Base-by-base conservation (phyloP, 257 asterid species). In the Rauvolfia tetraphylla region DNA sequence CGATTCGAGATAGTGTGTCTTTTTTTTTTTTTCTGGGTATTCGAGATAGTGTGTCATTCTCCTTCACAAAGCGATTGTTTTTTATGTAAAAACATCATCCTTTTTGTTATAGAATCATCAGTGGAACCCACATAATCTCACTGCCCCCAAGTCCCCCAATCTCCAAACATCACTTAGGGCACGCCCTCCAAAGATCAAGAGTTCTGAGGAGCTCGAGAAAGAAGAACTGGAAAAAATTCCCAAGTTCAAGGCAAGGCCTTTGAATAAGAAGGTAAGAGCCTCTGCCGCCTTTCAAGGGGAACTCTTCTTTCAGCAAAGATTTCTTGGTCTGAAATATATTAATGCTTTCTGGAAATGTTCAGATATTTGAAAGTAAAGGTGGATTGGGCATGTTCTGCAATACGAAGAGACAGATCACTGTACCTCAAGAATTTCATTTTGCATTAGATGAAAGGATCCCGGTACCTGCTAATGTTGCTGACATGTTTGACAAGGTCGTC, bases 301-400 rank as follows among this genome's bases (percentile, higher is more conserved):
- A 14, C 17, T 20, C n/a, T 34, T 66, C 23, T 66, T 8, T 31
- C 49, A 12, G 14, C 23, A 56, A 38, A 23, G 2, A 20, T 61
- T 33, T 39, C 25, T 5, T 29, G 3, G 39, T 15, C 73, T 71
- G n/a, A 25, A 49, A 39, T 74, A 27, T 3, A 7, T 27, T n/a
- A 39, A n/a, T 20, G 5, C 15, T 67, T 53, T 18, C 56, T 46
- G 1, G 18, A 72, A 68, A 75, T 70, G 29, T 57, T 42, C 75
- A 95, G 99, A 95, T 95, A 80, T 88, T 95, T 65, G 98, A 95
- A 76, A 95, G 97, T 74, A 92, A 95, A 84, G 97, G 99, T 68
- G 99, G 86, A 42, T 68, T 95, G 88, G 98, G 98, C 12, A 80
- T 95, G 48, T 91, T 86, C 84, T 83, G 89, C 88, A 82, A 90